Base-by-base conservation (phyloP, 805 yeast genomes). In the Wickerhamomyces mucosus region DNA sequence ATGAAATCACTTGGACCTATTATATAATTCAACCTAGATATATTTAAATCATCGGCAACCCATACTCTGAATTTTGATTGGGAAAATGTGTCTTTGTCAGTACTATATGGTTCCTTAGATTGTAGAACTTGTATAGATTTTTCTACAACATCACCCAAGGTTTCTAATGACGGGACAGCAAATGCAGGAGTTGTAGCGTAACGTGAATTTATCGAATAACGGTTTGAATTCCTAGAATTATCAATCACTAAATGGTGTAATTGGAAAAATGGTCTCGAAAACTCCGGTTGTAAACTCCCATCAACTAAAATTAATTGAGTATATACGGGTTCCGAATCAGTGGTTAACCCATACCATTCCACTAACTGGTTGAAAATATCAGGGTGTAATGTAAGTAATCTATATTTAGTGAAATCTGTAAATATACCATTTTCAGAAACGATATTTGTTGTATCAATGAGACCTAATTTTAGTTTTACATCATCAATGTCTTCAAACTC, bases 321-420 rank as follows among this genome's bases (percentile, higher is more conserved):
- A n/a, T 41, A 38, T 1, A 67, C 50, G 1, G 67, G 60, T 6
- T 39, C 37, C 6, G 66, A 56, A 5, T 46, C 48, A 1, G 65
- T 63, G 2, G 53, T 46, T 15, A 69, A 31, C 0, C 80, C 81
- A 49, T 75, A 77, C 76, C 79, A 71, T 20, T 60, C 57, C 1
- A 48, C 51, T 8, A 78, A 49, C 36, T 58, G 46, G 3, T 58
- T 44, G 41, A 71, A 77, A 3, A 68, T 59, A 5, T 56, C 51
- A 6, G 65, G 66, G 0, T 71, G 55, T 1, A 78, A 52, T 0
- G 61, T 45, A 32, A 53, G 22, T 36, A 61, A 44, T 11, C 63
- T 55, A 30, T 43, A 29, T 13, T 34, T 19, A 15, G 39, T 30
- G 39, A 46, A 42, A 25, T 57, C 60, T 21, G 61, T 56, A 36